phyloP scores from a whole-genome alignment of 129 eudicot species.

The Rutidosis leptorrhynchoides region DNA sequence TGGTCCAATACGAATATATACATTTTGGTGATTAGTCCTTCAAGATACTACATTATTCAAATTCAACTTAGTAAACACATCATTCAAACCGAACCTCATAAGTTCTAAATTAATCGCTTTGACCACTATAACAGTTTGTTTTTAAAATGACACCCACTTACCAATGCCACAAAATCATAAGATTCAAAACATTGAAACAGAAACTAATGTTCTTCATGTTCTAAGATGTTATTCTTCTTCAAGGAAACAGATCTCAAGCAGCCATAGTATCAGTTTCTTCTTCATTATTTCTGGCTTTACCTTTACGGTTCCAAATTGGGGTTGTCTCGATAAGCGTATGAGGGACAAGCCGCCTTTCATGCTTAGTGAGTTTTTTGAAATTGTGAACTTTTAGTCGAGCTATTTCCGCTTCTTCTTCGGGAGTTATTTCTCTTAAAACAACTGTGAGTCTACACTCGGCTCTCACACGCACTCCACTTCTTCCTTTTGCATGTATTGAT shows the following conservation, averaged over 20 bases:
- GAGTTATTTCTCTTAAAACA: slow-evolving; percentile 74
- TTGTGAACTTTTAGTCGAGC: slow-evolving; percentile 69
- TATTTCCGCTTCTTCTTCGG: slow-evolving; percentile 82
- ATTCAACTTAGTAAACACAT: neutral
- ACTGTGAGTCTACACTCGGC: slow-evolving; percentile 89
- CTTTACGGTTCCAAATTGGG: slow-evolving; percentile 83
- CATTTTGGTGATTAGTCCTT: no score
- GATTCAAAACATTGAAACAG: slow-evolving; percentile 19
- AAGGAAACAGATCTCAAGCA: slow-evolving; percentile 30
- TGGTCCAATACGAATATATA: no score
- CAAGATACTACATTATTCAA: slow-evolving; percentile 13
- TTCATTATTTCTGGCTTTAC: slow-evolving; percentile 42
- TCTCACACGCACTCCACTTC: slow-evolving; percentile 56
- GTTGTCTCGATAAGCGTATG: slow-evolving; percentile 80
- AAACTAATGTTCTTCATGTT: slow-evolving; percentile 12
- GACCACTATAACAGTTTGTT: slow-evolving; percentile 21
- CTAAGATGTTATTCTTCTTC: slow-evolving; percentile 21
- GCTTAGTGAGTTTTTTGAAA: slow-evolving; percentile 63
- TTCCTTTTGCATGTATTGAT: slow-evolving; percentile 67
- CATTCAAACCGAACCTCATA: slow-evolving; percentile 26
- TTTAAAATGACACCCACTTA: slow-evolving; percentile 8
- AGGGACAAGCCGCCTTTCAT: slow-evolving; percentile 74
- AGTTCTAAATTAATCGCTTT: slow-evolving; percentile 10
- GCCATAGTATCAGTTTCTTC: slow-evolving; percentile 29
- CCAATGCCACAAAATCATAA: slow-evolving; percentile 19